These are phyloP conservation scores for Magnusiomyces starmeri DNA, from an alignment of 1,139 yeast genomes.

Conservation along the genomic window DNA sequence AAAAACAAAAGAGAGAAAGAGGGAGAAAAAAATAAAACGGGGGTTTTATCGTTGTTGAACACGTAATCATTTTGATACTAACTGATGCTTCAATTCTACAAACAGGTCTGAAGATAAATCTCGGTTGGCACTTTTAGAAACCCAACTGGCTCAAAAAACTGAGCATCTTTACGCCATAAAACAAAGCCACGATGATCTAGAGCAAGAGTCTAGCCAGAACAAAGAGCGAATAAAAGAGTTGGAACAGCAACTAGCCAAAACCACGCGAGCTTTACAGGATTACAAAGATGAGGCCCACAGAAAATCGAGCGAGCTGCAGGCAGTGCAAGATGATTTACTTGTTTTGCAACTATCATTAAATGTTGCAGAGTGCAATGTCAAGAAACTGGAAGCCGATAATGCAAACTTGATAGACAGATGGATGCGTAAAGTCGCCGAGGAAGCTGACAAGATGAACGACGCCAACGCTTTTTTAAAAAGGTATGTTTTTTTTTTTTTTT, in stretches of 20 bases:
- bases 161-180: constrained; percentile 9
- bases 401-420: constrained; percentile 49
- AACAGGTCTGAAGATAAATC: constrained; percentile 2
- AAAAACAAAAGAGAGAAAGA: no score
- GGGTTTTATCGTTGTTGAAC: not conserved
- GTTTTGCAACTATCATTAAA: constrained; percentile 66
- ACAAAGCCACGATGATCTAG: constrained; percentile 4
- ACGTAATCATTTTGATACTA: no score
- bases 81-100: not conserved
- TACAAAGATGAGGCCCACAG: constrained; percentile 22
- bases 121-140: constrained; percentile 2
- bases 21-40: not conserved
- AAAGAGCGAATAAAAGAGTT: constrained; percentile 11
- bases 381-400: constrained; percentile 36
- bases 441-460: constrained; percentile 55
- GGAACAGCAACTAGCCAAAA: constrained; percentile 7
- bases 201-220: not conserved
- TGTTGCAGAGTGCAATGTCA: constrained; percentile 44
- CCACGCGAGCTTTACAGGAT: constrained; percentile 15
- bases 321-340: constrained; percentile 63
- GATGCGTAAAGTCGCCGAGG: constrained; percentile 50
- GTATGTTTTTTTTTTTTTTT: constrained; percentile 12
- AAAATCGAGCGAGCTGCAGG: constrained; percentile 44
- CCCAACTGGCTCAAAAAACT: constrained; percentile 14
- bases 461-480: constrained; percentile 41